Base-by-base conservation (phyloP, 2,329 filamentous ascomycete species). In the Pseudocercospora eumusae region DNA sequence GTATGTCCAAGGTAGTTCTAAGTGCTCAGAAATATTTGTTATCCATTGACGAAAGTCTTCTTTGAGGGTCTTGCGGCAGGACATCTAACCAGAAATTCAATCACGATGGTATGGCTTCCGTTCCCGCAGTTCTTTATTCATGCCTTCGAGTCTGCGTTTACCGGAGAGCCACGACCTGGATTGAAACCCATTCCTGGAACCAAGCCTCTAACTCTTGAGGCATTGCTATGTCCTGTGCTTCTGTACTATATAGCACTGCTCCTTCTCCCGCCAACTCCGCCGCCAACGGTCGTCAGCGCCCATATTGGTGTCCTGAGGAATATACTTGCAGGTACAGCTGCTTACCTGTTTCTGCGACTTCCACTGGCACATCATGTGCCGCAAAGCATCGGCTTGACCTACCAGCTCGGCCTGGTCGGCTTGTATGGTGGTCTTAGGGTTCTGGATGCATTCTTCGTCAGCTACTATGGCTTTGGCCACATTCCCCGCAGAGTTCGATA, bases 311-410 rank as follows among this genome's bases (percentile, higher is more conserved):
- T 71, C 9, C 64, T 78, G n/a, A 73, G 77, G 2, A 78, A 76
- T 53, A 56, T 66, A 1, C 73, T 80, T 33, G 78, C 78, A 1
- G 58, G 76, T 3, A 54, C 70, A 11, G 74, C 78, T 2, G 75
- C 74, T 0, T 64, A 75, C 20, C 71, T 80, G 9, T 80, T 80
- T 69, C 74, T 80, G 54, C 73, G 77, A 5, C 65, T 80, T 13
- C 77, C 78, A 13, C 70, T 80, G 4, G 71, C 70, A 3, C 79
- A 80, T 53, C 74, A 80, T 66, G 75, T 79, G 4, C 76, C 78
- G 4, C 78, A 77, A 62, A 78, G 75, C 60, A 77, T 80, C 44
- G 78, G 78, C n/a, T 69, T 80, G 18, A 80, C 77, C 15, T 80
- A 80, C 56, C 78, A 80, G 58, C 75, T 80, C 15, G 75, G 76